Evolutionary conservation across 1,284 basidiomycete genomes (phyloP), one percentile per base, ranked within the genome.

Genomic region (Trichosporon sp.): DNA sequence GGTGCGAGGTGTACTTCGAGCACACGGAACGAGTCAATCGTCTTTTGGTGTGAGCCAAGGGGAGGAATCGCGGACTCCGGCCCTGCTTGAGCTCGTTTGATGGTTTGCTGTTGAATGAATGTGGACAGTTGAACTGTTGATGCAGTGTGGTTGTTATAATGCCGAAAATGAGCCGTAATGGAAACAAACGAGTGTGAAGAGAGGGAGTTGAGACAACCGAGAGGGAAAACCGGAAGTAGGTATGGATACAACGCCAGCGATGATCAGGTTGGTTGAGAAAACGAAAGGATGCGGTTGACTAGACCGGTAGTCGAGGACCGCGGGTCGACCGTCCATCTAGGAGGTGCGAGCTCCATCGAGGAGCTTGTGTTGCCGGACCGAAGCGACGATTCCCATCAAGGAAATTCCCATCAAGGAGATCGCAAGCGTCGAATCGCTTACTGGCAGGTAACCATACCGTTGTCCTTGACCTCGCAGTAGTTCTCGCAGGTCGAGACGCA

Each of bases 401-500:
- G 64, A 64, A 15, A 64, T 44, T 35, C n/a, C n/a, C n/a, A n/a
- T n/a, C n/a, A n/a, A n/a, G n/a, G 38, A 64, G 35, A 29, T 15
- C 8, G 47, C 21, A 51, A 25, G 7, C 64, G 42, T 65, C 44
- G 64, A 51, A 11, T 31, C 38, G 56, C 56, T 60, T 60, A 60
- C 27, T 60, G 56, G 56, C 56, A 60, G 56, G 56, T 60, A 15
- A 60, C 56, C 56, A 60, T 60, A n/a, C 56, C 56, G 56, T 60
- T 60, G 29, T 60, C 56, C 56, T 60, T 60, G 56, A 60, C 56
- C 56, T 60, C 56, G 56, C 56, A 60, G 56, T 18, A 60, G 56
- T 60, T 60, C 27, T 60, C 64, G 65, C 72, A 73, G 2, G 23
- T 6, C 9, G 68, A 64, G 38, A 69, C n/a, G 27, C 65, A 66